Base-by-base conservation (phyloP, 495 filamentous ascomycete species). In the Hypoxylon lienhwacheense region DNA sequence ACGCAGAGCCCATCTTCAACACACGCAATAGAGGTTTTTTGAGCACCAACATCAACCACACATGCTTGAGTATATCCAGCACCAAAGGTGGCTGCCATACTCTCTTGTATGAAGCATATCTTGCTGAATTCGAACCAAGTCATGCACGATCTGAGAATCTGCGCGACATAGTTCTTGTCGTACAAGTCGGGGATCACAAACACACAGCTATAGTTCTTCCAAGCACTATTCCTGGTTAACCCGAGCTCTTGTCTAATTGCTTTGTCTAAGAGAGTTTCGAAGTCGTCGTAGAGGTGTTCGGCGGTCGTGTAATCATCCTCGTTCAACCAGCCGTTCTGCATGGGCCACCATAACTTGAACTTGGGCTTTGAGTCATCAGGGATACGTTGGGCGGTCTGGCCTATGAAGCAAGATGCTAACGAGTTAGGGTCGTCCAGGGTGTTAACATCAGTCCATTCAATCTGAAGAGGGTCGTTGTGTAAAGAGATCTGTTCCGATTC, bases 1-100 rank as follows among this genome's bases (percentile, higher is more conserved):
- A 96, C 75, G 66, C 87, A 91, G 77, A 98, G 87, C 8, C 93
- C 93, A 66, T 98, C 93, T 64, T 98, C 93, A 20, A 97, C 95
- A 63, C 93, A 98, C 61, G 90, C 91, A 28, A 98, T 90, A 1
- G 95, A 96, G 2, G 93, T 97, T 77, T 98, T 98, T 71, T 97
- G 91, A 2, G 93, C 95, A 12, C 93, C 93, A 32, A 97, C 87
- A 67, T 98, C 93, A 4, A 98, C 91, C 47, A 98, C 90, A 65
- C 95, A 97, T 12, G 89, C 88, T 32, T 83, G 88, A 4, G 90
- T 90, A 61, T 90, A 96, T 1, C 95, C 93, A 8, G 91, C 95
- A n/a, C 93, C 93, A 66, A 95, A 98, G 0, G 89, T 91, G 12
- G 91, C 95, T 2, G 91, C 90, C 53, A 97, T 77, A 50, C 90